These are phyloP conservation scores for Cordyceps militaris DNA, from an alignment of 2,329 filamentous ascomycete genomes.

Conservation along the genomic window DNA sequence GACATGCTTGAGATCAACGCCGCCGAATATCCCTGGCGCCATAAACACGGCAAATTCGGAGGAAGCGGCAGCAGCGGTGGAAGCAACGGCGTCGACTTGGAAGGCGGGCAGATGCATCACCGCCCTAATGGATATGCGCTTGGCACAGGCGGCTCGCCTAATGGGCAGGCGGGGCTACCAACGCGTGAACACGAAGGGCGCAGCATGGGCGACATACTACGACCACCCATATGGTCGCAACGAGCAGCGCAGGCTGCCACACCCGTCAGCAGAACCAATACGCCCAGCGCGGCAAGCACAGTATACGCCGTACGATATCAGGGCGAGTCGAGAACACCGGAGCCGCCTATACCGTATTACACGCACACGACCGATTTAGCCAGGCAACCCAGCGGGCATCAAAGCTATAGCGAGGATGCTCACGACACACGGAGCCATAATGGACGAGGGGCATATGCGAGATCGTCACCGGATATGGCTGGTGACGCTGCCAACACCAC, in stretches of 20 bases:
- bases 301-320: constrained; percentile 58
- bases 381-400: constrained; percentile 7
- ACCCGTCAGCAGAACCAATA: constrained; percentile 55
- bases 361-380: neutral
- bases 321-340: constrained; percentile 43
- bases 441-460: neutral
- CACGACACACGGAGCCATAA: neutral
- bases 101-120: constrained; percentile 11
- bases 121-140: neutral
- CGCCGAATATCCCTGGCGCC: constrained; percentile 43
- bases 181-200: constrained; percentile 21
- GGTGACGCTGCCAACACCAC: neutral
- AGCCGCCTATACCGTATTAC: constrained; percentile 26
- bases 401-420: constrained; percentile 2
- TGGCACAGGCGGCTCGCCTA: constrained; percentile 13
- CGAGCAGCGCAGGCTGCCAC: constrained; percentile 49
- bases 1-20: constrained; percentile 71
- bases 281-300: constrained; percentile 56
- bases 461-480: neutral
- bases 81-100: constrained; percentile 19
- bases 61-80: constrained; percentile 25
- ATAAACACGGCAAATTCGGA: constrained; percentile 28
- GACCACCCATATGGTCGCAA: constrained; percentile 48
- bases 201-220: constrained; percentile 31
- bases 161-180: constrained; percentile 16